Evolutionary conservation across 805 yeast species (phyloP), one percentile per base, ranked within the genome.

Genomic region (Komagataella populi): DNA sequence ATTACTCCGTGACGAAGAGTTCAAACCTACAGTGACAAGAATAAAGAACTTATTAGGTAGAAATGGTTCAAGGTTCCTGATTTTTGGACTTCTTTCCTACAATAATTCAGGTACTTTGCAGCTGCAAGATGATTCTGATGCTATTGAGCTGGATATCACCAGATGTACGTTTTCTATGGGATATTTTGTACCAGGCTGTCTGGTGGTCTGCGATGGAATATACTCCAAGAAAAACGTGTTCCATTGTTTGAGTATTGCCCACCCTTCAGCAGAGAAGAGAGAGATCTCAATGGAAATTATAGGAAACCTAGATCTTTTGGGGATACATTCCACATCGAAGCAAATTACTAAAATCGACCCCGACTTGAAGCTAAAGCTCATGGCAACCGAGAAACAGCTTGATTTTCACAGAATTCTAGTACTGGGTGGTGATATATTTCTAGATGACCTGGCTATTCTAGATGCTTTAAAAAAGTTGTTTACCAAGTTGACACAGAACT

Each of bases 41-140:
- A 81, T 93, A 51, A 90, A 90, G 59, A 90, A 90, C 63, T 69
- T 93, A 53, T 63, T 93, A 24, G 99, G 99, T 30, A 70, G 96
- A 51, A 85, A 84, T 58, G 91, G 91, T 4, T 72, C 77, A 50
- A 73, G 78, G 52, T 93, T 93, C 61, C 68, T 85, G 6, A 62
- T 93, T 2, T 80, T 90, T 59, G 99, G 99, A 0, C 68, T 89
- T 52, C 64, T 93, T 8, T 72, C 82, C 2, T 72, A 73, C 53
- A 80, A 81, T 51, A 70, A 78, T 8, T 77, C 74, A 50, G 96
- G 91, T 1, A 69, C 74, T n/a, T 84, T 79, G 77, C 77, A 78
- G 48, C 62, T 95, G 24, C 95, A 89, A 60, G 99, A 93, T 63
- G 76, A 83, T 3, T 77, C 89, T 1, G 96, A 88, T 53, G 66